Percentiles rank a stretch among this genome's conserved stretches.
Evolutionary conservation across 192 early-diverging fungal species (phyloP).

Genomic region (Backusella macrospora): DNA sequence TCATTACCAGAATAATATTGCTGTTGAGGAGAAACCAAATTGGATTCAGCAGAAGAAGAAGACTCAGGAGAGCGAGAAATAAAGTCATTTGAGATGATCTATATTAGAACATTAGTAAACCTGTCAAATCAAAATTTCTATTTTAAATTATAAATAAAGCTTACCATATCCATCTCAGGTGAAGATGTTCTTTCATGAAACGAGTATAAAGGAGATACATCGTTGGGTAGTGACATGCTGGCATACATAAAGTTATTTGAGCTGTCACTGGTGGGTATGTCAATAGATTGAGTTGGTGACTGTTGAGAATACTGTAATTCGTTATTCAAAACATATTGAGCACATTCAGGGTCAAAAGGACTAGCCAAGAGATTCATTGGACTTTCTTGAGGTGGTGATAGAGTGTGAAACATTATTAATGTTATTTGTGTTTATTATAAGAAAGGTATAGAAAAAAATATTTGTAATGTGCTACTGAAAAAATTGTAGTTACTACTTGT

Average conservation of each 20-base stretch:
- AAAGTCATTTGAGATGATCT: slow-evolving; percentile 8
- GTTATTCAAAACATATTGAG: slow-evolving; percentile 3
- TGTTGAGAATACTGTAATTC: background rate
- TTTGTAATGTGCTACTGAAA: background rate
- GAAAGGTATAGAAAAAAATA: background rate
- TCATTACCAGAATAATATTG: background rate
- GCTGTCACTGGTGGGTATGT: background rate
- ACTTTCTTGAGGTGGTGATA: background rate
- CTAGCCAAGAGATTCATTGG: slow-evolving; percentile 14
- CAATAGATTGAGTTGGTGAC: background rate
- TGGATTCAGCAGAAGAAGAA: slow-evolving; percentile 18
- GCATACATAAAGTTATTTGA: background rate
- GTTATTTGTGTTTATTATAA: background rate
- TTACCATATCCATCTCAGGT: slow-evolving; percentile 10
- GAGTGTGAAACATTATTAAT: background rate
- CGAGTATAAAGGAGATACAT: background rate
- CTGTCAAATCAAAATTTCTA: background rate
- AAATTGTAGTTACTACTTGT: background rate
- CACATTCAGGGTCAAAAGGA: background rate
- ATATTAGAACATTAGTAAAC: background rate
- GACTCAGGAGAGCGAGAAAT: slow-evolving; percentile 19
- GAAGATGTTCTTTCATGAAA: slow-evolving; percentile 4
- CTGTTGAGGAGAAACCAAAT: slow-evolving; percentile 10
- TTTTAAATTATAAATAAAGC: background rate
- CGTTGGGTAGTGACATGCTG: background rate